phyloP scores from a whole-genome alignment of 345 rosid genomes.

The Lenwebbia sp. region DNA sequence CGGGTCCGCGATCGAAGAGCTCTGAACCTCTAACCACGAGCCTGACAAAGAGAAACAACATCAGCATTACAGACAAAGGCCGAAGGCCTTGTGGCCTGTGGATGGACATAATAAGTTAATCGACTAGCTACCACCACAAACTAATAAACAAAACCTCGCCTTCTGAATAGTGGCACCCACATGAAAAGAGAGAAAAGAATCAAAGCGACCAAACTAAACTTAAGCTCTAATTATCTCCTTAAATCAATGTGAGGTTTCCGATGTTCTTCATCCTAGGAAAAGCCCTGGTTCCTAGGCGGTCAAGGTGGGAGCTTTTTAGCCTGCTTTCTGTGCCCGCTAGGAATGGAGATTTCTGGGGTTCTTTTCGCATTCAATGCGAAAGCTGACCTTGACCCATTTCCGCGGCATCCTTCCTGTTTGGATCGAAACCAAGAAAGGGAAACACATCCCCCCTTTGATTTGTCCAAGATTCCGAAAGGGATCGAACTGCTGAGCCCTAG shows the following conservation, averaged over 20 bases:
- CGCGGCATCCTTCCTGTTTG: background rate
- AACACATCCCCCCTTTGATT: background rate
- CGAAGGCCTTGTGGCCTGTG: background rate
- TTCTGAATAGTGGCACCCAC: background rate
- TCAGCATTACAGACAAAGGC: background rate
- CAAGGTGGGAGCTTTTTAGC: background rate
- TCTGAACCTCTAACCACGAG: background rate
- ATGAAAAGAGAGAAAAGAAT: background rate
- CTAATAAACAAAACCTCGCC: too few relatives aligned
- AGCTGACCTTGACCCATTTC: background rate
- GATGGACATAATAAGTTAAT: background rate
- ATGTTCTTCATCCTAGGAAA: background rate
- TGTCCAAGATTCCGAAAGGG: background rate
- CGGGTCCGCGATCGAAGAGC: background rate
- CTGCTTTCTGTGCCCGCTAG: background rate
- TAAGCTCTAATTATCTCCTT: background rate
- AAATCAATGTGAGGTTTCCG: background rate
- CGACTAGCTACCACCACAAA: too few relatives aligned
- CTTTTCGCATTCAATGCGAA: background rate
- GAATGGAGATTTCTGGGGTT: background rate
- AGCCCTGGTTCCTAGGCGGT: constrained; percentile 17
- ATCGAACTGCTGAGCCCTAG: constrained; percentile 1
- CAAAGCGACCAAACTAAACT: background rate
- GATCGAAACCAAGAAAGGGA: background rate
- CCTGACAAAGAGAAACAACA: background rate